Percentiles rank a stretch among this genome's conserved stretches.
phyloP scores from a whole-genome alignment of 2,329 filamentous ascomycete species.

The Dichotomopilus funicola region DNA sequence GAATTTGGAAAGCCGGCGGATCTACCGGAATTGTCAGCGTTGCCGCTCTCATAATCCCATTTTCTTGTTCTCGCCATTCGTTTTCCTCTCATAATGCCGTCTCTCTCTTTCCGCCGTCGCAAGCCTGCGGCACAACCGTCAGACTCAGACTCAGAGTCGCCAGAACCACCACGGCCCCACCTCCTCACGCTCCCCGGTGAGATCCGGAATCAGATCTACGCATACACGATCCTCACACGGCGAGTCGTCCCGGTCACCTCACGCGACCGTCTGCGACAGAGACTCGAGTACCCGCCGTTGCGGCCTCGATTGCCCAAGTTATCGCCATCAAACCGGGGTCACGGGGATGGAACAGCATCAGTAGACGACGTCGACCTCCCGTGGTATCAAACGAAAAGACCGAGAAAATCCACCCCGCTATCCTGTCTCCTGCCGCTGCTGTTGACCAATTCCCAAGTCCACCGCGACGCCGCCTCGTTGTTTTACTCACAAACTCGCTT shows the following conservation, averaged over 20 bases:
- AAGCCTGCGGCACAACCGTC: neutral
- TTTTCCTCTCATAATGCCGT: too few relatives aligned
- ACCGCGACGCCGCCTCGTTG: constrained; percentile 10
- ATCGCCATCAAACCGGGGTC: neutral
- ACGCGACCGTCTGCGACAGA: too few relatives aligned
- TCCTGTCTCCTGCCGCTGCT: constrained; percentile 8
- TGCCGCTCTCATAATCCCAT: too few relatives aligned
- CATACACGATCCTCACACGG: constrained; percentile 8
- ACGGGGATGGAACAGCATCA: neutral
- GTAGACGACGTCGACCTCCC: neutral
- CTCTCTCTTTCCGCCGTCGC: neutral
- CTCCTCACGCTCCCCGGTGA: constrained; percentile 16
- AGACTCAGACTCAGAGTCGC: neutral
- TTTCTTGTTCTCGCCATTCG: too few relatives aligned
- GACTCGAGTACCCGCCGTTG: neutral
- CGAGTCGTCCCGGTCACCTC: too few relatives aligned
- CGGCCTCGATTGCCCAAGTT: constrained; percentile 8
- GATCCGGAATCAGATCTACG: constrained; percentile 20
- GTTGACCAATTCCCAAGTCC: constrained; percentile 10
- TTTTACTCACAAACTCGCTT: constrained; percentile 17
- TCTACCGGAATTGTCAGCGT: too few relatives aligned
- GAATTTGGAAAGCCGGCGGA: too few relatives aligned
- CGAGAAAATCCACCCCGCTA: neutral
- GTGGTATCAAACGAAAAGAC: neutral
- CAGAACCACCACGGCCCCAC: neutral